phyloP scores from a whole-genome alignment of 225 moss, liverwort and hornwort species.

The Polytrichum commune region DNA sequence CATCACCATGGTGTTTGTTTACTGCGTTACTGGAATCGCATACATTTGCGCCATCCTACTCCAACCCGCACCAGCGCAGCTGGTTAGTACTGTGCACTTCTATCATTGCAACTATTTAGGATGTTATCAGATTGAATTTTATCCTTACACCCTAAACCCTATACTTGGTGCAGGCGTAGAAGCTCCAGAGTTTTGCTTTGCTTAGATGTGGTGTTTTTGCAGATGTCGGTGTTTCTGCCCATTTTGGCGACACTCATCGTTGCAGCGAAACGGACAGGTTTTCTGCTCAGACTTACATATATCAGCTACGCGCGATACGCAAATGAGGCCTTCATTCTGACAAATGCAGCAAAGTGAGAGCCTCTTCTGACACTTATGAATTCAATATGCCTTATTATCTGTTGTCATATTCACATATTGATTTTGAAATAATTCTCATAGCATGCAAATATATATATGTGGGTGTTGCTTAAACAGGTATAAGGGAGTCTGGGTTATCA shows the following conservation, averaged over 20 bases:
- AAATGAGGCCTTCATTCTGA: constrained; percentile 51
- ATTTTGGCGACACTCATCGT: constrained; percentile 57
- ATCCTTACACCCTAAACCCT: too few species aligned
- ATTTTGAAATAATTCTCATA: neutral
- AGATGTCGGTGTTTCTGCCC: constrained; percentile 69
- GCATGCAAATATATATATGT: neutral
- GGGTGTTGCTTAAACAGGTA: constrained; percentile 23
- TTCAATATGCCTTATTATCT: neutral
- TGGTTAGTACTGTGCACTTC: constrained; percentile 45
- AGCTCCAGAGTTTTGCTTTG: too few species aligned
- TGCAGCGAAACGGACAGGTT: constrained; percentile 34
- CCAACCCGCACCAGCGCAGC: constrained; percentile 76
- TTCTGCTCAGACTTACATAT: constrained; percentile 41
- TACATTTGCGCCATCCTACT: constrained; percentile 78
- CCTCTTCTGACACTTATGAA: too few species aligned
- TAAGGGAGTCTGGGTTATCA: constrained; percentile 57
- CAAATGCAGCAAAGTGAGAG: constrained; percentile 40
- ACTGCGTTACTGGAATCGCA: constrained; percentile 76
- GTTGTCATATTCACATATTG: neutral
- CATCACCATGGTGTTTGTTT: constrained; percentile 70
- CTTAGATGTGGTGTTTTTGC: neutral
- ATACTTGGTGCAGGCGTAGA: too few species aligned
- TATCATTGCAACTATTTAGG: neutral
- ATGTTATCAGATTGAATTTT: too few species aligned
- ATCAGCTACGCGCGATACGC: constrained; percentile 58